These are phyloP conservation scores for Aspergillus sclerotialis DNA, from an alignment of 2,329 filamentous ascomycete genomes.

Conservation along the genomic window DNA sequence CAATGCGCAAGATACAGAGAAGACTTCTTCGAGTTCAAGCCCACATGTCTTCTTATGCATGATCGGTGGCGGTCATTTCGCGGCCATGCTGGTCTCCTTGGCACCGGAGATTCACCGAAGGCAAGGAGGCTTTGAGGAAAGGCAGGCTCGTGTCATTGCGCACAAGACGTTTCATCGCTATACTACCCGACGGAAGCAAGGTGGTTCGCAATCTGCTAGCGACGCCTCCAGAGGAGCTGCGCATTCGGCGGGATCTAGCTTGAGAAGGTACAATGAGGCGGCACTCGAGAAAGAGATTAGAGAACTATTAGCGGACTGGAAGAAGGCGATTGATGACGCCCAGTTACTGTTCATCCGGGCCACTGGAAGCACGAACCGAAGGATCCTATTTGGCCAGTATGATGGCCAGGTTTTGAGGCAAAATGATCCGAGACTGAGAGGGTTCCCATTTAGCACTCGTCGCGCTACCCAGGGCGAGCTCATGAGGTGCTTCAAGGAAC, in stretches of 20 bases:
- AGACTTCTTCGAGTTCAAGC: conserved; percentile 56
- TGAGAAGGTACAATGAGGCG: conserved; percentile 90
- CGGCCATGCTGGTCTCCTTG: conserved; percentile 88
- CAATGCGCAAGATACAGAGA: conserved; percentile 26
- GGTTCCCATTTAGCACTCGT: conserved; percentile 89
- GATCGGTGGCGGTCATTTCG: conserved; percentile 97
- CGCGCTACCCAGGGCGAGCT: conserved; percentile 90
- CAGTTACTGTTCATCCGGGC: conserved; percentile 85
- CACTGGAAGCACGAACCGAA: conserved; percentile 75
- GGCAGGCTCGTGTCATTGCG: conserved; percentile 79
- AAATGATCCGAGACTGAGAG: conserved; percentile 72
- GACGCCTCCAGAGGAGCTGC: conserved; percentile 91
- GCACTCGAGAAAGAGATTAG: conserved; percentile 86
- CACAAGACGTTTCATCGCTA: conserved; percentile 99
- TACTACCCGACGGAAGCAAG: conserved; percentile 91
- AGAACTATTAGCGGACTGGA: conserved; percentile 75
- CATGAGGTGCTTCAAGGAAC: conserved; percentile 87
- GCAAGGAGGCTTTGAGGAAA: conserved; percentile 63
- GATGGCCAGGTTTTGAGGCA: conserved; percentile 75
- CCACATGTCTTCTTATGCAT: conserved; percentile 95
- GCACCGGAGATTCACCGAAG: conserved; percentile 71
- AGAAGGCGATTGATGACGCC: conserved; percentile 70
- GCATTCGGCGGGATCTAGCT: conserved; percentile 82
- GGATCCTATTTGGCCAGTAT: conserved; percentile 84
- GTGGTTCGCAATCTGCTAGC: conserved; percentile 88